Evolutionary conservation across 2,329 filamentous ascomycete species (phyloP).

Genomic region (Nigrograna mackinnonii): DNA sequence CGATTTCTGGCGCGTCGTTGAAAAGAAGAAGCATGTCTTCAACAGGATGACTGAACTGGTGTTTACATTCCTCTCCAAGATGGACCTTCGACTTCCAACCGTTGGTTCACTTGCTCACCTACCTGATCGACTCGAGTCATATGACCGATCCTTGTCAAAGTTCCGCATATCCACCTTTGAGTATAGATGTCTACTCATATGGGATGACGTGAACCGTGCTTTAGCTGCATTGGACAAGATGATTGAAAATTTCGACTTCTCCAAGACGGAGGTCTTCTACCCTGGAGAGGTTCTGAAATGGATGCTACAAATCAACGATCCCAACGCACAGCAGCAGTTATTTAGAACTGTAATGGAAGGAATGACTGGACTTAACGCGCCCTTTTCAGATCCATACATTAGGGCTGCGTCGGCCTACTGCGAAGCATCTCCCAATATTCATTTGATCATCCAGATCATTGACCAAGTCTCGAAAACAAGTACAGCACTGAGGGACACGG

Average conservation of each 20-base stretch:
- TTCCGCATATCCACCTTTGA: slow-evolving; percentile 33
- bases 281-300: slow-evolving; percentile 38
- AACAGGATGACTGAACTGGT: slow-evolving; percentile 36
- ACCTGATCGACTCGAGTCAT: slow-evolving; percentile 20
- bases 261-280: slow-evolving; percentile 32
- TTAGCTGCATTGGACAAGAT: slow-evolving; percentile 38
- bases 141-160: slow-evolving; percentile 21
- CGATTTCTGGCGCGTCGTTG: slow-evolving; percentile 30
- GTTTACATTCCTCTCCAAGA: slow-evolving; percentile 26
- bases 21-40: slow-evolving; percentile 34
- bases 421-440: slow-evolving; percentile 17
- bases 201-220: slow-evolving; percentile 32
- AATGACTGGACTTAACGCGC: slow-evolving; percentile 22
- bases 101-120: slow-evolving; percentile 5
- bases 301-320: slow-evolving; percentile 28
- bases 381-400: slow-evolving; percentile 34
- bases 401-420: slow-evolving; percentile 35
- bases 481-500: slow-evolving; percentile 18
- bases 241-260: slow-evolving; percentile 34
- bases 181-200: slow-evolving; percentile 21
- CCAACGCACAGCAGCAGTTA: slow-evolving; percentile 16
- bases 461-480: slow-evolving; percentile 20
- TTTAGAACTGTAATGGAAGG: slow-evolving; percentile 33
- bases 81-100: slow-evolving; percentile 23
- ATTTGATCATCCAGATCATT: slow-evolving; percentile 21